Base-by-base conservation (phyloP, 129 eudicot species). In the Saussurea involucrata region DNA sequence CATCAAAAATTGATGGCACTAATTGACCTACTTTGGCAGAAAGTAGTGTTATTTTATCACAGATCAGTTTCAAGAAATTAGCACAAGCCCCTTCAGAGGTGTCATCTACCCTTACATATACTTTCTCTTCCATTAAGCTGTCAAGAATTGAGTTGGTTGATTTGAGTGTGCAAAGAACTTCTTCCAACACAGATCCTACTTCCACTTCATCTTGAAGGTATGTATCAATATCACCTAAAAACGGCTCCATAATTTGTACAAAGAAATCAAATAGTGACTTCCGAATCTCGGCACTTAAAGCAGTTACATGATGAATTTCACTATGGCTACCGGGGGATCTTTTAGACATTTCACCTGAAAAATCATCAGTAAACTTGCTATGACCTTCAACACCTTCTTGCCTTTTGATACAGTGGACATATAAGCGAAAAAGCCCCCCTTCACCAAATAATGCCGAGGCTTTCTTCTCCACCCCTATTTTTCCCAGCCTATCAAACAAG, bases 51-150 rank as follows among this genome's bases (percentile, higher is more conserved):
- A 90, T 20, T 67, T 61, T 78, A 63, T 76, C 79, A 77, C 85
- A 92, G 40, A 85, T 36, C 36, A 79, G 17, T 83, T 86, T 89
- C 78, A 95, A 75, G 80, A 95, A 95, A 81, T 83, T 89, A 67
- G 81, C 67, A 83, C 85, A 88, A 76, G 96, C 97, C 66, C 99
- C 99, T 86, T 86, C 96, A 20, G 95, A 87, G 29, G 80, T 76
- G 81, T 92, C 99, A 73, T 95, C 97, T 27, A 86, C 86, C 80
- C 91, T 88, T 85, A 76, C 27, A 73, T 92, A 92, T 57, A 89
- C 66, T 68, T 83, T 87, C 67, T 88, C 97, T 78, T 76, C 67
- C 76, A 86, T 58, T 82, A 87, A 81, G 55, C 67, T 74, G 37
- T 60, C 63, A 77, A 95, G 88, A 66, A 92, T 27, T 4, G 80